Base-by-base conservation (phyloP, 257 asterid species). In the Nicotiana obtusifolia region DNA sequence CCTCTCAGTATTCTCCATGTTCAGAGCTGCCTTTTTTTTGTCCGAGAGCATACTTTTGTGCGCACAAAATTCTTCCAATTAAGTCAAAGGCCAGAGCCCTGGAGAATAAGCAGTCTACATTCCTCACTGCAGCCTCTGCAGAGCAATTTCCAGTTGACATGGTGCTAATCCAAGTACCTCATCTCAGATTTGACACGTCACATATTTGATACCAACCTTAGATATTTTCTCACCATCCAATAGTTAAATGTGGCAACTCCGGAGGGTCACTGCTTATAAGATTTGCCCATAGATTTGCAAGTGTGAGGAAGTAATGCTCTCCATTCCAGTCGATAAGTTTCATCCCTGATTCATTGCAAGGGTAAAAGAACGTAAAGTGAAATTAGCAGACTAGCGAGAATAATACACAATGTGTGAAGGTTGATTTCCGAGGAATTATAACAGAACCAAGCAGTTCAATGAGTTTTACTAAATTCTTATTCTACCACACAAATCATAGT, bases 211-310 rank as follows among this genome's bases (percentile, higher is more conserved):
- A 84, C 60, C 81, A n/a, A 76, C 75, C 24, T 7, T 75, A 3
- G 44, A 49, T 49, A 75, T 49, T 60, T 71, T 33, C 57, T 85
- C 77, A 77, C 84, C 84, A 78, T 60, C 88, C 87, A 53, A 86
- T 77, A 81, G 64, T 82, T 35, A 90, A 76, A 83, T 68, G 89
- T 0, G 93, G 96, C 85, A 91, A 81, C 52, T 83, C 80, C 17
- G 98, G 98, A 85, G 91, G 91, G 78, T 85, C 82, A 31, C 47
- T 26, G 84, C 92, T 92, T 41, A 94, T 82, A 81, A 91, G 84
- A 86, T 94, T 92, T 66, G 87, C 90, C 92, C 93, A 90, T 78
- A 94, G 82, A 85, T 94, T 94, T 77, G 95, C 98, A 35, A 94
- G 89, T 75, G 90, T 88, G 76, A 91, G 86, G 82, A 92, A 88